These are phyloP conservation scores for Metschnikowia gelsemii DNA, from an alignment of 805 yeast species.

Conservation along the genomic window DNA sequence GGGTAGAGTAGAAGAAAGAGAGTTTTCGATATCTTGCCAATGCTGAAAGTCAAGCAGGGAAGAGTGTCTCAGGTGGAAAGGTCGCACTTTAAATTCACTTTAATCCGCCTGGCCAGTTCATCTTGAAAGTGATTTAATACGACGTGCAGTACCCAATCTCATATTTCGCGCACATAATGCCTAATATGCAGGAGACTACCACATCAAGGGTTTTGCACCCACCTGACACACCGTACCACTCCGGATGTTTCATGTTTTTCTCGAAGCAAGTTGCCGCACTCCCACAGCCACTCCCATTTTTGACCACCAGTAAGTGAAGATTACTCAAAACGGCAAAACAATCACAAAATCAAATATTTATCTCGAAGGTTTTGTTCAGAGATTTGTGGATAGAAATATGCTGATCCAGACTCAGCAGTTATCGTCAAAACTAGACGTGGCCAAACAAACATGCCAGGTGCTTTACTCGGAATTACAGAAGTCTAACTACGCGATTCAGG, in stretches of 20 bases:
- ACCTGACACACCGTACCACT: constrained; percentile 6
- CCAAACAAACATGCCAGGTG: constrained; percentile 23
- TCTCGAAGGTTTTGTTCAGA: too few relatives aligned
- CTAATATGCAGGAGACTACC: constrained; percentile 9
- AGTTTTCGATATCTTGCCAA: too few relatives aligned
- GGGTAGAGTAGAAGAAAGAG: not conserved
- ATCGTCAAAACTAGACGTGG: constrained; percentile 9
- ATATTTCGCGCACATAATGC: not conserved
- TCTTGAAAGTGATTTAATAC: too few relatives aligned
- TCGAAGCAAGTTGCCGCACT: not conserved
- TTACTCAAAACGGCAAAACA: constrained; percentile 9
- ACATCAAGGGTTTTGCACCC: constrained; percentile 7
- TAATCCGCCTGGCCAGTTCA: too few relatives aligned
- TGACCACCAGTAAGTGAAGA: constrained; percentile 1
- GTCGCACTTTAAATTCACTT: too few relatives aligned
- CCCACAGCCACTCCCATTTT: not conserved
- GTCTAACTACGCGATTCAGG: constrained; percentile 42
- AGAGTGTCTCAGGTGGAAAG: too few relatives aligned
- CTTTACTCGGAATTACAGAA: constrained; percentile 51
- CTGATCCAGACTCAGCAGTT: constrained; percentile 8
- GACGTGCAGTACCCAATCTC: not conserved
- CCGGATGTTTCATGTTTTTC: not conserved
- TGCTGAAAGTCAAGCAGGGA: too few relatives aligned
- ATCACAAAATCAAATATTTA: too few relatives aligned
- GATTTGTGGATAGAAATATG: constrained; percentile 3